Evolutionary conservation across 306 rosid genomes (phyloP).

Genomic region (Prunus persica): DNA sequence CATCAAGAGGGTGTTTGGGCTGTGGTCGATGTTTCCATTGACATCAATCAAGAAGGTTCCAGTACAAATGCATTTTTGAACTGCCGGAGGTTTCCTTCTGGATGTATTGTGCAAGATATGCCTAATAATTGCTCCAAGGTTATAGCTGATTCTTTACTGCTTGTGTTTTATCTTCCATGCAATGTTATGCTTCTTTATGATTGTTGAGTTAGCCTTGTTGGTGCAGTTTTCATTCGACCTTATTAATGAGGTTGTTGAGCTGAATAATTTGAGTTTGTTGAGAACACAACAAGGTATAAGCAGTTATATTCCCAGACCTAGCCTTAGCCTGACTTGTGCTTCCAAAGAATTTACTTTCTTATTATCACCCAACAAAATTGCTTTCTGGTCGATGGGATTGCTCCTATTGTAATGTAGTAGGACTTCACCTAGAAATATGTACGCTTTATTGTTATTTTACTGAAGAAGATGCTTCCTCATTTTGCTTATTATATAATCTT

Average conservation of each 20-base stretch:
- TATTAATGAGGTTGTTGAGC: conserved; percentile 26
- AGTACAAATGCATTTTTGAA: conserved; percentile 26
- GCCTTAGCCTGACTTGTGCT: conserved; percentile 2
- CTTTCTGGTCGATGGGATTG: conserved; percentile 20
- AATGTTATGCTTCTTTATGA: not conserved
- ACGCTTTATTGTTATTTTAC: conserved; percentile 30
- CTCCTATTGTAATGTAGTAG: conserved; percentile 23
- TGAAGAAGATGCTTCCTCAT: conserved; percentile 50
- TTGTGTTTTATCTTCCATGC: conserved; percentile 2
- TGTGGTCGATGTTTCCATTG: conserved; percentile 72
- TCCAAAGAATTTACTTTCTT: conserved; percentile 21
- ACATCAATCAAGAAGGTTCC: conserved; percentile 36
- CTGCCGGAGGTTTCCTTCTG: conserved; percentile 85
- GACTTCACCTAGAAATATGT: conserved; percentile 26
- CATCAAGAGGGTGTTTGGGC: conserved; percentile 79
- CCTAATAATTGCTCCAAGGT: conserved; percentile 77
- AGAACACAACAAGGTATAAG: conserved; percentile 12
- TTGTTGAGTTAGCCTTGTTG: not conserved
- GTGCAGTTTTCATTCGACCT: not conserved
- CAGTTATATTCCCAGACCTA: conserved; percentile 16
- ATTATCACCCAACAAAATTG: conserved; percentile 18
- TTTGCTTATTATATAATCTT: conserved; percentile 30
- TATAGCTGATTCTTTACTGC: conserved; percentile 7
- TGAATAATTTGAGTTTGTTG: conserved; percentile 12
- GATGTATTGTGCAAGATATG: conserved; percentile 74